Evolutionary conservation across 805 yeast genomes (phyloP).

Genomic region (Wickerhamiella musiphila): DNA sequence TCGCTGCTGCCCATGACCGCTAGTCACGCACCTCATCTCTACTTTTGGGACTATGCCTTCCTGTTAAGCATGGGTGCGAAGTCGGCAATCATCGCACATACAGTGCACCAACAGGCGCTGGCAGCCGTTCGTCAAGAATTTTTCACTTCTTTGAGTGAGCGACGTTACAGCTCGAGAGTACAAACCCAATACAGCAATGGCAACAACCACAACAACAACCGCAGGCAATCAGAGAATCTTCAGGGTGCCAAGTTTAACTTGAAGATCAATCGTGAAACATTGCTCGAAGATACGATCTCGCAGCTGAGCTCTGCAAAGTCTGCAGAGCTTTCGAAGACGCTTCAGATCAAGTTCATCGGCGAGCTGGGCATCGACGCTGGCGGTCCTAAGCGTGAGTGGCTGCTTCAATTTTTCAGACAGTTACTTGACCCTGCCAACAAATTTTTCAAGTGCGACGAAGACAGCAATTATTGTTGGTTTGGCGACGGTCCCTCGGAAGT

Average conservation of each 20-base stretch:
- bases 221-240: too few relatives aligned
- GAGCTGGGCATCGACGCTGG: slow-evolving; percentile 96
- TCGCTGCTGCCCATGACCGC: background rate
- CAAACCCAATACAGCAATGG: slow-evolving; percentile 1
- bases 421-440: slow-evolving; percentile 54
- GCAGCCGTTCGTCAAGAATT: slow-evolving; percentile 10
- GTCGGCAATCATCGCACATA: slow-evolving; percentile 55
- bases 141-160: slow-evolving; percentile 6
- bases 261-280: slow-evolving; percentile 44
- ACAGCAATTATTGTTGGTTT: slow-evolving; percentile 66
- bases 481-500: slow-evolving; percentile 17
- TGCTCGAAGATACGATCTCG: slow-evolving; percentile 50
- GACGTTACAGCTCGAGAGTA: too few relatives aligned
- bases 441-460: slow-evolving; percentile 47
- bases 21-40: slow-evolving; percentile 21
- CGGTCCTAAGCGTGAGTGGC: slow-evolving; percentile 91
- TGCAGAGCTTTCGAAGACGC: slow-evolving; percentile 56
- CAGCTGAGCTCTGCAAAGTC: slow-evolving; percentile 2
- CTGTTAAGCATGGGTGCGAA: slow-evolving; percentile 68
- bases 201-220: slow-evolving; percentile 3
- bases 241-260: slow-evolving; percentile 25
- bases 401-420: slow-evolving; percentile 50
- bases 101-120: slow-evolving; percentile 11
- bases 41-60: slow-evolving; percentile 74
- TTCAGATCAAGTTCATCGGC: slow-evolving; percentile 61